phyloP scores from a whole-genome alignment of 352 stramenopile genomes.

The Bremia lactucae region DNA sequence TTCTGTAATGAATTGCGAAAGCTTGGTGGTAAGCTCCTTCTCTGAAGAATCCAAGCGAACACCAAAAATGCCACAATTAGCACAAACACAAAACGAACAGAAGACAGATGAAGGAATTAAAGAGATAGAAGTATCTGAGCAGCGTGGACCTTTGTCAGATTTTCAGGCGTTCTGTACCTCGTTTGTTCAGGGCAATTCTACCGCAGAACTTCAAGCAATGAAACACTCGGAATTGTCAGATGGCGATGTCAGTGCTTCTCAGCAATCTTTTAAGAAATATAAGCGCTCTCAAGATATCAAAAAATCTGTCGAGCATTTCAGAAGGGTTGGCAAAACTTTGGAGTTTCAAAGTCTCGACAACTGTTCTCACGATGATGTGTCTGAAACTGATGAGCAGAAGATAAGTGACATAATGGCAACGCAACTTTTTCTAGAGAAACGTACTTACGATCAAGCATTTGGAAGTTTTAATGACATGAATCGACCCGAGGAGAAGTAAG shows the following conservation, averaged over 20 bases:
- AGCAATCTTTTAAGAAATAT: conserved; percentile 2
- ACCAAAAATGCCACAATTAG: background rate
- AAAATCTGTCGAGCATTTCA: background rate
- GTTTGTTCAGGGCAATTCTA: conserved; percentile 20
- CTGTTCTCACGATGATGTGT: conserved; percentile 21
- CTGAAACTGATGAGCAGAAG: no score
- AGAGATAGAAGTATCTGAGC: conserved; percentile 8
- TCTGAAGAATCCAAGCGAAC: background rate
- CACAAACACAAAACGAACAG: conserved; percentile 3
- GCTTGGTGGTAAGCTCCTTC: no score
- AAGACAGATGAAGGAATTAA: conserved; percentile 4
- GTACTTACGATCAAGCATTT: conserved; percentile 21
- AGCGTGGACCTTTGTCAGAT: conserved; percentile 4
- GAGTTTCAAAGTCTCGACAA: conserved; percentile 15
- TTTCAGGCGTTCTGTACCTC: conserved; percentile 26
- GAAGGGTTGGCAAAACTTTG: background rate
- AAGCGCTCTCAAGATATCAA: conserved; percentile 7
- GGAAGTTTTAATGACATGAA: conserved; percentile 12
- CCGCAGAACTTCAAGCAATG: conserved; percentile 8
- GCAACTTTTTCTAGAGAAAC: no score
- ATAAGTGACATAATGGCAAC: no score
- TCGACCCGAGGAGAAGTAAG: conserved; percentile 17
- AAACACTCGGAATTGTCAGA: conserved; percentile 10
- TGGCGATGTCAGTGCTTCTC: background rate
- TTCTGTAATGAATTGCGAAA: no score